Conservation (phyloP, 164 flowering plant genomes). For the Taxillus chinensis region DNA sequence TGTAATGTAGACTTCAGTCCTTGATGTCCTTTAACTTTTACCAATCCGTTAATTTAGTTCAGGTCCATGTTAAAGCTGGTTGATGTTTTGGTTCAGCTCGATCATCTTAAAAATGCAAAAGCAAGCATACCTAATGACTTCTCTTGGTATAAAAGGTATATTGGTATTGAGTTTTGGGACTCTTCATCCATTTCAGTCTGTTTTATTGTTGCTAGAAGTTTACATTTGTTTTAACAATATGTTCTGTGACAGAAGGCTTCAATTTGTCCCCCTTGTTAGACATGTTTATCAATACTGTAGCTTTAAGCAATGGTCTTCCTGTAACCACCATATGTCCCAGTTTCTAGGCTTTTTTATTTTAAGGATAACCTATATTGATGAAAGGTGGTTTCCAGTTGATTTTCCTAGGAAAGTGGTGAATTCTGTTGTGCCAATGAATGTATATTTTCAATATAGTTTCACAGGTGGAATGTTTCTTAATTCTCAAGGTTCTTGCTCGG, state of each 20-base stretch:
- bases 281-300: too few species aligned
- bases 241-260: background rate
- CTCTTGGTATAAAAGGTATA: conserved; percentile 98
- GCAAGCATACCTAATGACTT: conserved; percentile 99
- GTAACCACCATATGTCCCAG: too few species aligned
- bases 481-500: too few species aligned
- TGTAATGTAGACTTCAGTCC: background rate
- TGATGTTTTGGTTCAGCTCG: conserved; percentile 93
- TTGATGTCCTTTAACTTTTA: background rate
- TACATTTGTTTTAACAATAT: background rate
- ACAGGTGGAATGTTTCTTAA: too few species aligned
- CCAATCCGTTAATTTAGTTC: conserved; percentile 11
- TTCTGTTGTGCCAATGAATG: too few species aligned
- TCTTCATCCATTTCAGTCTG: background rate
- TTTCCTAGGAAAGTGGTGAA: too few species aligned
- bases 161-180: too few species aligned
- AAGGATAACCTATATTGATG: too few species aligned
- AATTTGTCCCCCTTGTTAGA: background rate
- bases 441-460: too few species aligned
- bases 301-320: too few species aligned
- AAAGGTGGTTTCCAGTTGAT: too few species aligned
- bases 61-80: conserved; percentile 98
- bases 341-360: too few species aligned
- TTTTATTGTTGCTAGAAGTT: background rate
- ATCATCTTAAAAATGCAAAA: conserved; percentile 99